Conservation (phyloP, 805 yeast species). For the Teunomyces tritomae region DNA sequence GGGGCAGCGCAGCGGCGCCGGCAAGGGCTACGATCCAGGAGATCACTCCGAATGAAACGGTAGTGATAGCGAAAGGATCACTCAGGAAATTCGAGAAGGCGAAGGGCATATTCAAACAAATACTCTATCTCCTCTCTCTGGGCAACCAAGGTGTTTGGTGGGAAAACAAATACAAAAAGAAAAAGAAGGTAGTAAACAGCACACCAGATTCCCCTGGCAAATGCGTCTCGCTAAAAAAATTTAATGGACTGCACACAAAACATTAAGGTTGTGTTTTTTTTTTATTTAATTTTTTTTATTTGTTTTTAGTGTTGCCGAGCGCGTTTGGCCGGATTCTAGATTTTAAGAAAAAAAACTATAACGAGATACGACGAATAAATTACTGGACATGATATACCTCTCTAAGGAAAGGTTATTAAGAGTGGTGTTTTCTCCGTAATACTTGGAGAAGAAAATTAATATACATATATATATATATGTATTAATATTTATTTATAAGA, state of each 20-base stretch:
- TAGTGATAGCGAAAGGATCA: constrained; percentile 86
- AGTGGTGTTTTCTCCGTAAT: no score
- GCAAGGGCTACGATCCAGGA: constrained; percentile 89
- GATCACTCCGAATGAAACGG: constrained; percentile 67
- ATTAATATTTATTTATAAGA: no score
- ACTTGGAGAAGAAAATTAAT: no score
- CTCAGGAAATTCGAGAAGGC: constrained; percentile 54
- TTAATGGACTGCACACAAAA: neutral
- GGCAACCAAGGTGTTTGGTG: neutral
- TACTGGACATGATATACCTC: no score
- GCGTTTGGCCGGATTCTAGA: neutral
- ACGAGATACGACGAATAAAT: no score
- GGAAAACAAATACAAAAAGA: neutral
- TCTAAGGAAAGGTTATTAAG: no score
- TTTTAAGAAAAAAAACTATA: neutral
- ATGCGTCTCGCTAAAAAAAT: neutral
- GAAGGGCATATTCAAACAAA: constrained; percentile 27
- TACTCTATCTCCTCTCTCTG: neutral
- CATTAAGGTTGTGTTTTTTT: neutral
- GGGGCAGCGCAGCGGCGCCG: constrained; percentile 59
- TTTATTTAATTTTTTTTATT: neutral
- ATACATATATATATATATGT: no score
- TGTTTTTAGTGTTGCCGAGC: neutral
- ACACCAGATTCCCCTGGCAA: neutral
- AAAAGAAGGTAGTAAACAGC: neutral